Evolutionary conservation across 441 rosid genomes (phyloP).

Genomic region (Jatropha podagrica): DNA sequence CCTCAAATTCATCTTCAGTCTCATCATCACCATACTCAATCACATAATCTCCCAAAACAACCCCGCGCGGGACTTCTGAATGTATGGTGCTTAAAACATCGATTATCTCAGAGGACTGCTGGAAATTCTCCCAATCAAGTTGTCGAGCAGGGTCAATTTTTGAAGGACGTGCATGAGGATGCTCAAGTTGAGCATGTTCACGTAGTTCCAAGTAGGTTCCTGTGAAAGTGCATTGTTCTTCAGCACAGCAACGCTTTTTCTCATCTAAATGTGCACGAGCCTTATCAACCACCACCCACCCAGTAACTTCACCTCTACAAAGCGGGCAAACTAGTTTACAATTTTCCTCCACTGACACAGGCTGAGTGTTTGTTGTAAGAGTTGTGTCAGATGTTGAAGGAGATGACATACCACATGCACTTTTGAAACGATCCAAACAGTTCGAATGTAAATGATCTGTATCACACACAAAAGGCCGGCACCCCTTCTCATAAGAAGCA

Average conservation of each 20-base stretch:
- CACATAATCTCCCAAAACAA: slow-evolving; percentile 95
- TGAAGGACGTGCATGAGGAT: slow-evolving; percentile 89
- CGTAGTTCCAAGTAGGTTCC: slow-evolving; percentile 75
- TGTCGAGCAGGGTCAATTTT: slow-evolving; percentile 88
- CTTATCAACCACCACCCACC: slow-evolving; percentile 74
- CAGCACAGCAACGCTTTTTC: slow-evolving; percentile 80
- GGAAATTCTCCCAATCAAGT: slow-evolving; percentile 98
- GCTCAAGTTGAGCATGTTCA: slow-evolving; percentile 70
- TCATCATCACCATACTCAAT: slow-evolving; percentile 94
- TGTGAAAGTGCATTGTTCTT: slow-evolving; percentile 52
- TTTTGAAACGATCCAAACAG: slow-evolving; percentile 85
- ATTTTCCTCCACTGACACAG: slow-evolving; percentile 40
- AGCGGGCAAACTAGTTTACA: slow-evolving; percentile 75
- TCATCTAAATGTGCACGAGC: slow-evolving; percentile 69
- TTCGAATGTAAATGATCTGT: slow-evolving; percentile 90
- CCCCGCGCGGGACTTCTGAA: slow-evolving; percentile 94
- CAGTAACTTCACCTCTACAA: slow-evolving; percentile 91
- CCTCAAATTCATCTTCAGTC: slow-evolving; percentile 83
- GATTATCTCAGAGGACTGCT: slow-evolving; percentile 93
- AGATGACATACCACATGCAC: slow-evolving; percentile 63
- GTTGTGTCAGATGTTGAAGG: slow-evolving; percentile 46
- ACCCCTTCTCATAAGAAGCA: slow-evolving; percentile 78
- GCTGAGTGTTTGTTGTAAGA: slow-evolving; percentile 30
- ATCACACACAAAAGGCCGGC: slow-evolving; percentile 83
- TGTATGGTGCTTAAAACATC: slow-evolving; percentile 97